Evolutionary conservation across 805 yeast genomes (phyloP).

Genomic region (Candida krabiensis): DNA sequence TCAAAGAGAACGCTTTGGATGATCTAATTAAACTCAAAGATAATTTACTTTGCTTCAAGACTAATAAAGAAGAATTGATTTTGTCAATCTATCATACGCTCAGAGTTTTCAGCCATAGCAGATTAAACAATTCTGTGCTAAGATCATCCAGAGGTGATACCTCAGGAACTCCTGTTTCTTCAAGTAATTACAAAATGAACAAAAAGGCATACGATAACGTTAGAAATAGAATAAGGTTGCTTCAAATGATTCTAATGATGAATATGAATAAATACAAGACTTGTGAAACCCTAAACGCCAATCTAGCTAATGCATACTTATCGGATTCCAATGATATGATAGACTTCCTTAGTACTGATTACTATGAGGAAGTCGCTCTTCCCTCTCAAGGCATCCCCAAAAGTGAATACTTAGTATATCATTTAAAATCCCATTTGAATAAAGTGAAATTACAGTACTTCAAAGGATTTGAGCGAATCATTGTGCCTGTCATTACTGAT

Average conservation of each 20-base stretch:
- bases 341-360: neutral
- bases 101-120: slow-evolving; percentile 8
- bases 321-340: neutral
- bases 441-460: slow-evolving; percentile 19
- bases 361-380: slow-evolving; percentile 5
- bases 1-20: neutral
- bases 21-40: neutral
- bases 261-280: slow-evolving; percentile 8
- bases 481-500: slow-evolving; percentile 25
- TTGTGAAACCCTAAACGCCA: slow-evolving; percentile 4
- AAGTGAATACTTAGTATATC: slow-evolving; percentile 14
- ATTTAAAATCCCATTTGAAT: slow-evolving; percentile 8
- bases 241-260: slow-evolving; percentile 21
- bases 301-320: neutral
- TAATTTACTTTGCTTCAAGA: slow-evolving; percentile 1
- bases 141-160: neutral
- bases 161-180: neutral
- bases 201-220: slow-evolving; percentile 9
- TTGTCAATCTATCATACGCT: slow-evolving; percentile 12
- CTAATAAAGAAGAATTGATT: slow-evolving; percentile 4
- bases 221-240: slow-evolving; percentile 16
- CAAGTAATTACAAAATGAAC: slow-evolving; percentile 7
- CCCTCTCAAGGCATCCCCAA: slow-evolving; percentile 7
- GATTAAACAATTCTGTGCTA: slow-evolving; percentile 5
- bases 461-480: slow-evolving; percentile 10